These are phyloP conservation scores for Pseudomassariella vexata DNA, from an alignment of 2,329 filamentous ascomycete genomes.

Conservation along the genomic window DNA sequence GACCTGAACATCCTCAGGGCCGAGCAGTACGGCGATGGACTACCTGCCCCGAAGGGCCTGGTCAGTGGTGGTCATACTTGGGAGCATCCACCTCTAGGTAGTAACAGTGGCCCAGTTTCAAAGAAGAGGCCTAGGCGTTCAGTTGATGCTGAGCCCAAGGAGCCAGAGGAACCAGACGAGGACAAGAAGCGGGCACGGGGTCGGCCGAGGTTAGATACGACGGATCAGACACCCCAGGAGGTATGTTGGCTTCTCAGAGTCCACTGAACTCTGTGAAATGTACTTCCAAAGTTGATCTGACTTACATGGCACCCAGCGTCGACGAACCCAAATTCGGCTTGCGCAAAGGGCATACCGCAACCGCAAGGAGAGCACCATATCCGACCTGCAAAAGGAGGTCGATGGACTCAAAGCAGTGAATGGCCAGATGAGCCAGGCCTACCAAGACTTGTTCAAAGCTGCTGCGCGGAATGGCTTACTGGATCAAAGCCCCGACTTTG, in stretches of 20 bases:
- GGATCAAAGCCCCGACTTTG: conserved; percentile 50
- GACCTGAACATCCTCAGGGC: conserved; percentile 40
- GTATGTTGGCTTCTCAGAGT: conserved; percentile 50
- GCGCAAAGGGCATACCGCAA: conserved; percentile 81
- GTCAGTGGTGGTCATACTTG: conserved; percentile 11
- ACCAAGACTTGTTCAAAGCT: conserved; percentile 61
- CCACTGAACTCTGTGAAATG: no score
- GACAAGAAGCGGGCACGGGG: conserved; percentile 61
- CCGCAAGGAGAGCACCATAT: conserved; percentile 78
- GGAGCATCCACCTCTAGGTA: conserved; percentile 11
- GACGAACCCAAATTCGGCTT: conserved; percentile 79
- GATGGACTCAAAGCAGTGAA: conserved; percentile 63
- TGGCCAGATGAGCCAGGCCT: conserved; percentile 67
- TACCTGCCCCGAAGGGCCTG: conserved; percentile 11
- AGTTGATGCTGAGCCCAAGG: conserved; percentile 23
- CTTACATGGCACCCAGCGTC: no score
- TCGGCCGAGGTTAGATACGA: conserved; percentile 68
- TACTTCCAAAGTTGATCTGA: no score
- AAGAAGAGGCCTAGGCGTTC: conserved; percentile 26
- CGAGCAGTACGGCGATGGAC: conserved; percentile 37
- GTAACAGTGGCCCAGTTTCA: conserved; percentile 8
- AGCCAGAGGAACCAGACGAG: conserved; percentile 34
- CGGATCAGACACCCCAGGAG: conserved; percentile 72
- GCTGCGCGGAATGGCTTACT: conserved; percentile 53
- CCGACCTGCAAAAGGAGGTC: conserved; percentile 65